phyloP scores from a whole-genome alignment of 306 rosid species.

The Ormosia semicastrata region DNA sequence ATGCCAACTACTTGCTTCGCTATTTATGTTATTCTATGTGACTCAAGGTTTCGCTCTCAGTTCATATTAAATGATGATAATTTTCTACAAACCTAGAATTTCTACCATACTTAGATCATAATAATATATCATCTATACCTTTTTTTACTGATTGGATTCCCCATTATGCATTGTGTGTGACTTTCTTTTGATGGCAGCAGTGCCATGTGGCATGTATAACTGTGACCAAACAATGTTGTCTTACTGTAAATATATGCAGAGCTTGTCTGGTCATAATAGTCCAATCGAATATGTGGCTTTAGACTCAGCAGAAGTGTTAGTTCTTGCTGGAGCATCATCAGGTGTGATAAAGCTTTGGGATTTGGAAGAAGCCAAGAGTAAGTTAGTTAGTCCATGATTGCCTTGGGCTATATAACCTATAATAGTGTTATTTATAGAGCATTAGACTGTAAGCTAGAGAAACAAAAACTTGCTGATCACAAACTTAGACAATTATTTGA shows the following conservation, averaged over 20 bases:
- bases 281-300: constrained; percentile 80
- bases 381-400: constrained; percentile 31
- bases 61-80: too few species aligned
- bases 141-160: constrained; percentile 11
- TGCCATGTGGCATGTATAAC: too few species aligned
- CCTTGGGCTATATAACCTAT: neutral
- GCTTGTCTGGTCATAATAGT: constrained; percentile 76
- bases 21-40: too few species aligned
- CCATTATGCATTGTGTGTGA: neutral
- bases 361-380: too few species aligned
- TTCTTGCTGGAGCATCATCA: constrained; percentile 91
- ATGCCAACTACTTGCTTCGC: too few species aligned
- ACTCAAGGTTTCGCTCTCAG: too few species aligned
- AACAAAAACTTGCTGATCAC: constrained; percentile 1
- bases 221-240: constrained; percentile 23
- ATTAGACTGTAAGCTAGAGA: neutral
- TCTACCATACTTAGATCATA: too few species aligned
- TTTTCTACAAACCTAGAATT: too few species aligned
- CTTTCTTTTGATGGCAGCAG: constrained; percentile 14
- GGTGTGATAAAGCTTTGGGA: too few species aligned
- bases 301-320: constrained; percentile 82
- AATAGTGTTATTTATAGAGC: constrained; percentile 5
- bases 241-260: constrained; percentile 51
- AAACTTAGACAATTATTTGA: too few species aligned
- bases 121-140: neutral